Conservation (phyloP, 202 grass and related monocot species). For the Miscanthus sacchariflorus region DNA sequence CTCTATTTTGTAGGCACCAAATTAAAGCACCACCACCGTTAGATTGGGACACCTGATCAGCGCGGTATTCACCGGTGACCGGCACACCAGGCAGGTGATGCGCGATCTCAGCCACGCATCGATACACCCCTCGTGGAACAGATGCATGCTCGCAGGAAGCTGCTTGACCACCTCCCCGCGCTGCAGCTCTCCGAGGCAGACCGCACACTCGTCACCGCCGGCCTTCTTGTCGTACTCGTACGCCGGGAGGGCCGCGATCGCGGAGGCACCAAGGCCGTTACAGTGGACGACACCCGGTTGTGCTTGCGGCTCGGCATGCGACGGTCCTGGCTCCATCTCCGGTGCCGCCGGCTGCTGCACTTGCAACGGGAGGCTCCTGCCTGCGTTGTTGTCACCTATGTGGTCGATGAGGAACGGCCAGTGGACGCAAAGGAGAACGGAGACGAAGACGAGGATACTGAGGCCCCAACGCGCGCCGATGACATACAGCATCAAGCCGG, state of each 20-base stretch:
- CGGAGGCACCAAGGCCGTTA: neutral
- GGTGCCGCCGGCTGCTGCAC: neutral
- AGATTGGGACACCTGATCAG: too few relatives aligned
- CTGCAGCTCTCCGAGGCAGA: constrained; percentile 53
- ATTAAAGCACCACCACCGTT: too few relatives aligned
- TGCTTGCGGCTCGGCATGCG: neutral
- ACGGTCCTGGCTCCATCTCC: neutral
- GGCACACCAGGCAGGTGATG: constrained; percentile 45
- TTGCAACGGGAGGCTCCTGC: neutral
- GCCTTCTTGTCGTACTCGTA: constrained; percentile 36
- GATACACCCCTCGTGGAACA: constrained; percentile 49
- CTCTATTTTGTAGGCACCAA: too few relatives aligned
- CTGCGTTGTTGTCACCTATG: neutral
- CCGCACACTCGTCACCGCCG: constrained; percentile 44
- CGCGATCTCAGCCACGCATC: constrained; percentile 39
- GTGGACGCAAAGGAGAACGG: constrained; percentile 7
- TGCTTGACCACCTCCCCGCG: constrained; percentile 45
- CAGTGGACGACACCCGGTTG: too few relatives aligned
- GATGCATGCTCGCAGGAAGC: constrained; percentile 50
- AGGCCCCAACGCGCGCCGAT: neutral
- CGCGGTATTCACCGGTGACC: constrained; percentile 3
- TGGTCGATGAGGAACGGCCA: neutral
- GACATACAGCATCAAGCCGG: neutral
- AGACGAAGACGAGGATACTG: neutral
- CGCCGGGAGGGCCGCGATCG: neutral